phyloP scores from a whole-genome alignment of 1,284 basidiomycete genomes.

The Cystobasidium sp. region DNA sequence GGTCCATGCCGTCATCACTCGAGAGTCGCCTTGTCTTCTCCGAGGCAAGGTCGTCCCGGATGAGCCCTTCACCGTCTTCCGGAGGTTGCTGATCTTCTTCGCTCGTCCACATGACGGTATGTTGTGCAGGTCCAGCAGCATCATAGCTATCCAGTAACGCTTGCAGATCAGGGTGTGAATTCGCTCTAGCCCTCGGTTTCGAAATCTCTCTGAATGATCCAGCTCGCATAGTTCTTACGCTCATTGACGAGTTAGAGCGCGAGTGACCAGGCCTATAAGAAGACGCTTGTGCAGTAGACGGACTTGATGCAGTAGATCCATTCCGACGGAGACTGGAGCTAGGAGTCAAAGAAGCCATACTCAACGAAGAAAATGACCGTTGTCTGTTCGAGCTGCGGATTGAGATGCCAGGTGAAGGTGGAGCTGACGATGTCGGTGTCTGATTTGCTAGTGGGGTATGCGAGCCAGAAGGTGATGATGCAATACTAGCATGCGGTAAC shows the following conservation, averaged over 20 bases:
- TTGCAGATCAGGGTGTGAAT: conserved; percentile 41
- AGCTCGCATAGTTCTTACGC: conserved; percentile 47
- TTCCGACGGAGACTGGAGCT: not conserved
- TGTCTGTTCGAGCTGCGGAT: conserved; percentile 6
- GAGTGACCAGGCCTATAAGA: conserved; percentile 49
- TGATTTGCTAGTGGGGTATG: conserved; percentile 11
- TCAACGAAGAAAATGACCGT: conserved; percentile 49
- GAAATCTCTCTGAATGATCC: conserved; percentile 50
- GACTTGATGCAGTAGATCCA: not conserved
- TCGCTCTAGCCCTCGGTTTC: conserved; percentile 44
- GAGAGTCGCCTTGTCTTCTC: not conserved
- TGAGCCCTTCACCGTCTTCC: not conserved
- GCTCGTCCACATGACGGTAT: conserved; percentile 23
- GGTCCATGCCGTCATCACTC: conserved; percentile 1
- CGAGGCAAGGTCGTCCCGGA: not conserved
- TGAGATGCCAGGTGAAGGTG: conserved; percentile 24
- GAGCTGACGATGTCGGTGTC: conserved; percentile 24
- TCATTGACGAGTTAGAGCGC: conserved; percentile 51
- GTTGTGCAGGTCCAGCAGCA: conserved; percentile 13
- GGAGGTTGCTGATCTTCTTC: not conserved
- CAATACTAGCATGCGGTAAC: not conserved
- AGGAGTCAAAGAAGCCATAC: conserved; percentile 31
- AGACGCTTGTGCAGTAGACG: not conserved
- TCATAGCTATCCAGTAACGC: conserved; percentile 45
- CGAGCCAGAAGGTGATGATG: conserved; percentile 6